phyloP scores from a whole-genome alignment of 2,329 filamentous ascomycete species.

The Fusarium euwallaceae region DNA sequence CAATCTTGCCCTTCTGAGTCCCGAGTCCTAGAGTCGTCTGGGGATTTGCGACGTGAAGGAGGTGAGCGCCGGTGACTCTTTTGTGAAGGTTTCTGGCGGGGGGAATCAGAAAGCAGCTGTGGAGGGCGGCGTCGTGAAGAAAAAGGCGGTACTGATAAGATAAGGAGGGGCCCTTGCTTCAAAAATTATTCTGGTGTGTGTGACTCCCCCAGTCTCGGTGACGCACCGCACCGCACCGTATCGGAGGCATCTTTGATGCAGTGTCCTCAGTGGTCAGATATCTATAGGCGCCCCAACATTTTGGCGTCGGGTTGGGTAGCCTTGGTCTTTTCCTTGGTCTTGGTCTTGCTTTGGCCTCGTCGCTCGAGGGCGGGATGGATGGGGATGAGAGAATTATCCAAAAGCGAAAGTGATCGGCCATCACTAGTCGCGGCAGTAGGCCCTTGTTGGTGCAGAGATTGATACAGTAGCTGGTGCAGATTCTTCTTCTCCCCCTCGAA shows the following conservation, averaged over 20 bases:
- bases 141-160: slow-evolving; percentile 35
- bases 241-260: slow-evolving; percentile 21
- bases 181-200: slow-evolving; percentile 45
- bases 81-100: slow-evolving; percentile 32
- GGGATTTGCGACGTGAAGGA: slow-evolving; percentile 35
- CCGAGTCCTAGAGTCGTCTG: slow-evolving; percentile 48
- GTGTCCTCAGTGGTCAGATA: slow-evolving; percentile 29
- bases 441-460: slow-evolving; percentile 11
- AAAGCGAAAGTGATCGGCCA: slow-evolving; percentile 34
- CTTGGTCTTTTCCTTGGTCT: not conserved
- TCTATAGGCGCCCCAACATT: slow-evolving; percentile 42
- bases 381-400: slow-evolving; percentile 33
- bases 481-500: not conserved
- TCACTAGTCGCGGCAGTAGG: slow-evolving; percentile 22
- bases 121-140: slow-evolving; percentile 27
- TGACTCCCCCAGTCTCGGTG: slow-evolving; percentile 31
- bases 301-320: slow-evolving; percentile 19
- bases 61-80: slow-evolving; percentile 46
- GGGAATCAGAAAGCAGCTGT: slow-evolving; percentile 19
- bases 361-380: not conserved
- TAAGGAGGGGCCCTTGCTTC: not conserved
- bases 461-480: not conserved
- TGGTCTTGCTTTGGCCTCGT: slow-evolving; percentile 6
- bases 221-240: slow-evolving; percentile 9
- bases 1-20: slow-evolving; percentile 49